Conservation (phyloP, 2,329 filamentous ascomycete genomes). For the Myriangium duriaei region DNA sequence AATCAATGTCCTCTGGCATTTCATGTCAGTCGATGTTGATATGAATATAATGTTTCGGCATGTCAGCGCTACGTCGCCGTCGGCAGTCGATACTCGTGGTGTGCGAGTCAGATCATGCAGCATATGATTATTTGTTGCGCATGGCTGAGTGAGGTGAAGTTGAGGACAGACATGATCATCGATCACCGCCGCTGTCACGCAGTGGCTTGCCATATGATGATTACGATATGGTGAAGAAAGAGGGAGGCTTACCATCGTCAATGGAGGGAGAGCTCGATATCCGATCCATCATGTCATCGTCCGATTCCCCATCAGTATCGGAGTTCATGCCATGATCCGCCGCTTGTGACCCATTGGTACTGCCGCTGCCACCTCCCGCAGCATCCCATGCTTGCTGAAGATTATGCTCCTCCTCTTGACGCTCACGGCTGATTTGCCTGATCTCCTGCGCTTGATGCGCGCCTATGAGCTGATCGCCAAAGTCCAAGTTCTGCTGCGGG, state of each 20-base stretch:
- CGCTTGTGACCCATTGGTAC: slow-evolving; percentile 1
- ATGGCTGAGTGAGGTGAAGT: too few species aligned
- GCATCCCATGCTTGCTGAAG: slow-evolving; percentile 45
- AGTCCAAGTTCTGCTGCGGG: slow-evolving; percentile 33
- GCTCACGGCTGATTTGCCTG: slow-evolving; percentile 65
- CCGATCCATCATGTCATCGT: slow-evolving; percentile 95
- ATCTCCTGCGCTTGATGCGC: slow-evolving; percentile 80
- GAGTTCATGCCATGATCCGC: slow-evolving; percentile 37
- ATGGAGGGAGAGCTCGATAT: slow-evolving; percentile 98
- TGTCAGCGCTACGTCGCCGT: too few species aligned
- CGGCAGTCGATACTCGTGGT: too few species aligned
- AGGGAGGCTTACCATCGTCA: slow-evolving; percentile 83
- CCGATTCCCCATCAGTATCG: slow-evolving; percentile 52
- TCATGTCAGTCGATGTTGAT: background rate
- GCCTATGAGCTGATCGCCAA: slow-evolving; percentile 46
- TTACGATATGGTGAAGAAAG: background rate
- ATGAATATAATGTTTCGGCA: too few species aligned
- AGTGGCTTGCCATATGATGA: background rate
- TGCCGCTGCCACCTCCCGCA: slow-evolving; percentile 17
- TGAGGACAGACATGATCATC: too few species aligned
- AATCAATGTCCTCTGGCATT: slow-evolving; percentile 92
- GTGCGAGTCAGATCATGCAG: too few species aligned
- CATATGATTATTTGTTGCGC: too few species aligned
- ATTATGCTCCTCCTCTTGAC: slow-evolving; percentile 56
- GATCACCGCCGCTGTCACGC: too few species aligned